Percentiles rank a stretch among this genome's conserved stretches.
Conservation (phyloP, 2,329 filamentous ascomycete genomes). For the Alternaria sp. region DNA sequence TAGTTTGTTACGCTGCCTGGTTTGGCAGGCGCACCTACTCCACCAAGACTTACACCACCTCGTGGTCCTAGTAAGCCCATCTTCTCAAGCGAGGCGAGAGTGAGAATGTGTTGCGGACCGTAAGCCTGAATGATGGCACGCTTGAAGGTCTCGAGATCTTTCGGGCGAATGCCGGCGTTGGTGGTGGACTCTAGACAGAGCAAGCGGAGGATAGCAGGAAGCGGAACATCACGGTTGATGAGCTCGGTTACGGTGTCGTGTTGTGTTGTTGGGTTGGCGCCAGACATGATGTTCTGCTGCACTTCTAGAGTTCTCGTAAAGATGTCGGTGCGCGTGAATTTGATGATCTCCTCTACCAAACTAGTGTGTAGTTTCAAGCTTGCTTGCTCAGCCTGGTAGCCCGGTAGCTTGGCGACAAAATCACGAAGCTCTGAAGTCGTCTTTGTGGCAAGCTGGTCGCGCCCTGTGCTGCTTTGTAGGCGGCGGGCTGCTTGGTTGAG, state of each 20-base stretch:
- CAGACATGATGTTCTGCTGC: conserved; percentile 93
- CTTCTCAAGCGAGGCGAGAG: conserved; percentile 86
- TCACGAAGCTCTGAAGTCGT: conserved; percentile 90
- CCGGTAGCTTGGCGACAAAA: conserved; percentile 92
- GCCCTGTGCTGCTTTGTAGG: conserved; percentile 86
- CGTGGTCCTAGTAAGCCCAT: conserved; percentile 80
- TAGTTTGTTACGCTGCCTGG: conserved; percentile 76
- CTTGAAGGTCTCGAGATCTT: conserved; percentile 89
- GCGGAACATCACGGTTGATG: conserved; percentile 83
- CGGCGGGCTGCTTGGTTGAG: conserved; percentile 91
- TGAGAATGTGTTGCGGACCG: conserved; percentile 92
- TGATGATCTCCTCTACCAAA: conserved; percentile 93
- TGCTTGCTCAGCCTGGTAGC: conserved; percentile 91
- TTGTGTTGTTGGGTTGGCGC: conserved; percentile 85
- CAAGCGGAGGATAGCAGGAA: conserved; percentile 82
- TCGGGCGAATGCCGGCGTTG: conserved; percentile 83
- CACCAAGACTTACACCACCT: conserved; percentile 56
- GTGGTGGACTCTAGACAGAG: conserved; percentile 92
- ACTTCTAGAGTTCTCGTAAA: conserved; percentile 91
- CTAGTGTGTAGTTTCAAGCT: conserved; percentile 92
- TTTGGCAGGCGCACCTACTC: conserved; percentile 50
- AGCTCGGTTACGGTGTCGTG: conserved; percentile 92
- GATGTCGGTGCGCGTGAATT: conserved; percentile 85
- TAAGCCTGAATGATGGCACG: conserved; percentile 90
- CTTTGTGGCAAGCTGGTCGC: conserved; percentile 78